Evolutionary conservation across 345 rosid genomes (phyloP), one percentile per base, ranked within the genome.

Genomic region (Arabidopsis arenosa): DNA sequence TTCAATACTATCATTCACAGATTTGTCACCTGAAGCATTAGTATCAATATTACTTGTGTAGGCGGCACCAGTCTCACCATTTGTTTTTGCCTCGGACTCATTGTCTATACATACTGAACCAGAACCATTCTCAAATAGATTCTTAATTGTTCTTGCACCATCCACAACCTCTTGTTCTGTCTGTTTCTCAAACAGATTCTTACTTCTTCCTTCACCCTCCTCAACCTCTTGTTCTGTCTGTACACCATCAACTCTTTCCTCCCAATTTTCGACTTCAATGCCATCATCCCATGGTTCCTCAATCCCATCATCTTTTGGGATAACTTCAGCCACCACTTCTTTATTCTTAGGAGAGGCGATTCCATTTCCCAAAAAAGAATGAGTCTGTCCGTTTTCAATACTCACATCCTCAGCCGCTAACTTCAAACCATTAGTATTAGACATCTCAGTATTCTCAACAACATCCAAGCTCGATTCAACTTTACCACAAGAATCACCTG

Each of bases 351-450:
- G 43, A 74, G 63, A 36, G 36, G 1, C 17, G 0, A 1, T 8
- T 37, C 82, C 79, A 63, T 68, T 68, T 36, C 41, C 72, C 18
- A 17, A 37, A 32, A 37, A 2, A 1, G 76, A 68, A 63, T 41
- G 51, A 1, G 63, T 9, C 36, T 18, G 58, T 66, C 69, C 69
- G 5, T 78, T 59, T 49, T 53, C 72, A 58, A 71, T 66, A 52
- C 44, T 68, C 53, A 12, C 63, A 61, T 72, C 78, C 13, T 47
- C 81, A 56, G 12, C 53, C 18, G 45, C 80, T 70, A 36, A 35
- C 58, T 0, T 4, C 43, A 86, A 85, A 74, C 88, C 85, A 51
- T 85, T 89, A 62, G 85, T 81, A 17, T 76, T 84, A 64, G 79
- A 79, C 67, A 63, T 78, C 66, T 83, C 88, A 28, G 56, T 49